A percentile compares a stretch with the other conserved stretches of the same genome.
Evolutionary conservation across 73 alveolate genomes (phyloP).

Genomic region (Tetrahymena elliotti): DNA sequence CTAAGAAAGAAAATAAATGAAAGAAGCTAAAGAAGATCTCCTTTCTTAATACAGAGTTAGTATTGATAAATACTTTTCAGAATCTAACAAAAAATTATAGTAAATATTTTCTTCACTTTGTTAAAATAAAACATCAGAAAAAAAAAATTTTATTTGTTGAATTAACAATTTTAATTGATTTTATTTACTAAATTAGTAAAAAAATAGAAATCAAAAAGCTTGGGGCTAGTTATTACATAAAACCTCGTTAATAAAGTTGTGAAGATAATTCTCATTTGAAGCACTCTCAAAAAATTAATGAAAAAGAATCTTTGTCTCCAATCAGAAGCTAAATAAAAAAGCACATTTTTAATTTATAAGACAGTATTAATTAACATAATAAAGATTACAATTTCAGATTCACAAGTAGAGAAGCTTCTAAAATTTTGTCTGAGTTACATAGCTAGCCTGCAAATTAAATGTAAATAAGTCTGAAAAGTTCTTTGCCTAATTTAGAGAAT

Average conservation of each 20-base stretch:
- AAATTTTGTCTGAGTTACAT: neutral
- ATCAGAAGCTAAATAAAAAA: neutral
- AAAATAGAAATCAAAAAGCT: neutral
- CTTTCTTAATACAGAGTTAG: neutral
- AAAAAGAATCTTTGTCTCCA: neutral
- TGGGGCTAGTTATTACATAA: neutral
- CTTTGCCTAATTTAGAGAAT: neutral
- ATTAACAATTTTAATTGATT: neutral
- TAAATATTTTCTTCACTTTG: neutral
- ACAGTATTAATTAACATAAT: no score
- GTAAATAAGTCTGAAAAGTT: neutral
- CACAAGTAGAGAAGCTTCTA: neutral
- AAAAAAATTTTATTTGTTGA: no score
- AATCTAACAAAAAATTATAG: neutral
- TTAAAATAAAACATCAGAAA: no score
- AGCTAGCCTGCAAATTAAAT: neutral
- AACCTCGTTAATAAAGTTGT: neutral
- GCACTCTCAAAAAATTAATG: neutral
- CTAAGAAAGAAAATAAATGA: neutral
- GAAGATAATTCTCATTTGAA: neutral
- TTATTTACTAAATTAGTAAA: neutral
- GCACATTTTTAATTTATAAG: neutral
- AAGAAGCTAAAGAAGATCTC: neutral
- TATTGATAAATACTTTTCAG: neutral
- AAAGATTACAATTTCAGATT: neutral